Percentiles rank a stretch among this genome's conserved stretches.
These are phyloP conservation scores for Apiotrichum gamsii DNA, from an alignment of 1,284 basidiomycete genomes.

Conservation along the genomic window DNA sequence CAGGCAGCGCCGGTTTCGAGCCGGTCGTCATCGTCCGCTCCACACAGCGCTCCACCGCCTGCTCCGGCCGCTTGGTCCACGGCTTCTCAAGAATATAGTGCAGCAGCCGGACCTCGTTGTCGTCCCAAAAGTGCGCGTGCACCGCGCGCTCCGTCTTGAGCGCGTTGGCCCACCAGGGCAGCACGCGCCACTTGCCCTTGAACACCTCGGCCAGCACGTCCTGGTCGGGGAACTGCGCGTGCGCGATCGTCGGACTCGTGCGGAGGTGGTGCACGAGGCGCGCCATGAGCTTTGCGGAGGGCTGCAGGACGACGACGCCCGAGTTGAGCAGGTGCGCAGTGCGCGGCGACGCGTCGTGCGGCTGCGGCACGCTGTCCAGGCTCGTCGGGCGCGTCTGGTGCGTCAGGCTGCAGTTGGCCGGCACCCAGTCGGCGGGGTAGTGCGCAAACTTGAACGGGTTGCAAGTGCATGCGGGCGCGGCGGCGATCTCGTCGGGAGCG, in stretches of 20 bases:
- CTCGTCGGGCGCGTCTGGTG: slow-evolving; percentile 55
- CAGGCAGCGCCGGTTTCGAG: slow-evolving; percentile 17
- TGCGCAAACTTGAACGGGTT: slow-evolving; percentile 77
- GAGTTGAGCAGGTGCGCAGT: slow-evolving; percentile 78
- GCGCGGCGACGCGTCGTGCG: slow-evolving; percentile 56
- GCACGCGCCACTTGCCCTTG: slow-evolving; percentile 51
- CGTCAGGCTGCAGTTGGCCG: slow-evolving; percentile 79
- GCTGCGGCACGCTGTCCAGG: slow-evolving; percentile 46
- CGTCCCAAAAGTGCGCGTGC: slow-evolving; percentile 47
- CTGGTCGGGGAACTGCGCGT: slow-evolving; percentile 84
- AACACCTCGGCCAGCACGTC: slow-evolving; percentile 81
- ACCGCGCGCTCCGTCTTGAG: slow-evolving; percentile 48
- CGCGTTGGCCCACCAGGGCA: slow-evolving; percentile 51
- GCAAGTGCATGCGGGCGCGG: slow-evolving; percentile 83
- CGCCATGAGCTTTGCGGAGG: slow-evolving; percentile 51
- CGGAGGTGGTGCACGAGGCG: slow-evolving; percentile 59
- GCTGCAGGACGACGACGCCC: slow-evolving; percentile 79
- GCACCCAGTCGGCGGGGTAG: slow-evolving; percentile 86
- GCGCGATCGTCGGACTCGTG: slow-evolving; percentile 61
- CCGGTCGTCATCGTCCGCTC: neutral
- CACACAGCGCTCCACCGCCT: neutral
- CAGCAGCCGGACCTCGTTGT: slow-evolving; percentile 46
- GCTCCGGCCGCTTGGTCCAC: slow-evolving; percentile 31
- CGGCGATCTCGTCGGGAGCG: slow-evolving; percentile 67
- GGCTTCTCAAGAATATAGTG: slow-evolving; percentile 48